phyloP scores from a whole-genome alignment of 2,329 filamentous ascomycete species.

The Epichloe festucae region DNA sequence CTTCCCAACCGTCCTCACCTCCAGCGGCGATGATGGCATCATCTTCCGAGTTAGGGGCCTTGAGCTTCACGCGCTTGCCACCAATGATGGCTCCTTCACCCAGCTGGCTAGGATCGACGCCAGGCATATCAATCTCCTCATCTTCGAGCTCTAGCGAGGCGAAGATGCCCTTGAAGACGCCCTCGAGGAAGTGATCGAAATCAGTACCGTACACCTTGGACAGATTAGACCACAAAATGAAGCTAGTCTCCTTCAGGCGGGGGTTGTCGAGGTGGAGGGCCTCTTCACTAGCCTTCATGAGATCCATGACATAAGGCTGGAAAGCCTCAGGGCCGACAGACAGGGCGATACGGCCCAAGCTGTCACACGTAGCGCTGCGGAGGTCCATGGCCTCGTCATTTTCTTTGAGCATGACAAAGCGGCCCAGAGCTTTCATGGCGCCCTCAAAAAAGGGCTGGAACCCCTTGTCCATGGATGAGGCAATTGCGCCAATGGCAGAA shows the following conservation, averaged over 20 bases:
- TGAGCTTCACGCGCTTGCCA: conserved; percentile 77
- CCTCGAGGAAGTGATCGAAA: conserved; percentile 65
- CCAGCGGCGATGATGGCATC: conserved; percentile 43
- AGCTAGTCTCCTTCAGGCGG: conserved; percentile 86
- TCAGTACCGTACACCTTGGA: conserved; percentile 85
- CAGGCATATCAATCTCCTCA: conserved; percentile 71
- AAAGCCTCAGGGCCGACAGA: conserved; percentile 79
- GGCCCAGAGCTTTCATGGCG: conserved; percentile 79
- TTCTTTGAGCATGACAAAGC: conserved; percentile 75
- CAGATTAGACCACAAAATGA: conserved; percentile 91
- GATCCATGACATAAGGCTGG: conserved; percentile 77
- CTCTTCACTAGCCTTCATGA: conserved; percentile 90
- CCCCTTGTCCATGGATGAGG: conserved; percentile 65
- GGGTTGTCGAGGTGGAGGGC: conserved; percentile 80
- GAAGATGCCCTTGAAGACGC: conserved; percentile 68
- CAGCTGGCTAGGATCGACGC: conserved; percentile 41
- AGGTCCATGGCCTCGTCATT: conserved; percentile 82
- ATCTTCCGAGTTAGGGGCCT: conserved; percentile 38
- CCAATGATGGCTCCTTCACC: conserved; percentile 64
- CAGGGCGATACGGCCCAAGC: conserved; percentile 82
- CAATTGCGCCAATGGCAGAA: conserved; percentile 81
- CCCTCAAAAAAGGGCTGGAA: conserved; percentile 93
- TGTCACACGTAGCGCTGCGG: conserved; percentile 79
- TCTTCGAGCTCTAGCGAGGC: conserved; percentile 78
- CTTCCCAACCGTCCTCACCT: conserved; percentile 40